Evolutionary conservation across 495 filamentous ascomycete genomes (phyloP).

Genomic region (Chlorociboria aeruginascens): DNA sequence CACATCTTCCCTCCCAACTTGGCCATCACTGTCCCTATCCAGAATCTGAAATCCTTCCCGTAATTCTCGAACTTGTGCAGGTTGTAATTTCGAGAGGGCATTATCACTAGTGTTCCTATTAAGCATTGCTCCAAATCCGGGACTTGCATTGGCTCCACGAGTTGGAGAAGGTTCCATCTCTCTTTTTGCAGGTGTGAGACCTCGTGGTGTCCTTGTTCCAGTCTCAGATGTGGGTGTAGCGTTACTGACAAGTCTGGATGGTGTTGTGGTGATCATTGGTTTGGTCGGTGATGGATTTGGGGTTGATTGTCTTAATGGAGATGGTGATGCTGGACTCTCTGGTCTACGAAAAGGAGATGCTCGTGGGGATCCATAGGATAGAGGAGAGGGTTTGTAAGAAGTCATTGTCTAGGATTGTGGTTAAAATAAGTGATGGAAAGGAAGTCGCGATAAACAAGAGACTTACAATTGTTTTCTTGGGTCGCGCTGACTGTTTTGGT

Average conservation of each 20-base stretch:
- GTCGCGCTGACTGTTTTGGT: too few relatives aligned
- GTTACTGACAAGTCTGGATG: slow-evolving; percentile 26
- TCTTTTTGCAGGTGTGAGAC: slow-evolving; percentile 12
- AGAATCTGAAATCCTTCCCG: slow-evolving; percentile 80
- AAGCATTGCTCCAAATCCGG: slow-evolving; percentile 21
- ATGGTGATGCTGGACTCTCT: slow-evolving; percentile 32
- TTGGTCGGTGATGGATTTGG: slow-evolving; percentile 35
- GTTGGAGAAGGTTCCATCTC: slow-evolving; percentile 29
- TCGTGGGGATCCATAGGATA: slow-evolving; percentile 56
- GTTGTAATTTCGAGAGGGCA: slow-evolving; percentile 49
- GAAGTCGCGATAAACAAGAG: slow-evolving; percentile 8
- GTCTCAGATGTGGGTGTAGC: slow-evolving; percentile 20
- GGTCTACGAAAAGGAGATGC: slow-evolving; percentile 67
- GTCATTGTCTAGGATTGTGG: slow-evolving; percentile 29
- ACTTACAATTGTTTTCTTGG: slow-evolving; percentile 6
- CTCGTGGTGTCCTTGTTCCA: slow-evolving; percentile 24
- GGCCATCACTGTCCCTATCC: slow-evolving; percentile 68
- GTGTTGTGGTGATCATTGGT: slow-evolving; percentile 17
- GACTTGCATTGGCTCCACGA: slow-evolving; percentile 26
- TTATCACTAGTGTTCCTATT: slow-evolving; percentile 27
- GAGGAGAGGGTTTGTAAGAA: slow-evolving; percentile 58
- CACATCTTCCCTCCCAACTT: slow-evolving; percentile 65
- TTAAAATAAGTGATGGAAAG: slow-evolving; percentile 2
- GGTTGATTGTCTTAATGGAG: slow-evolving; percentile 35
- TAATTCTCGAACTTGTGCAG: slow-evolving; percentile 60